These are phyloP conservation scores for Zygnema cylindricum DNA, from an alignment of 139 green algal species.

Conservation along the genomic window DNA sequence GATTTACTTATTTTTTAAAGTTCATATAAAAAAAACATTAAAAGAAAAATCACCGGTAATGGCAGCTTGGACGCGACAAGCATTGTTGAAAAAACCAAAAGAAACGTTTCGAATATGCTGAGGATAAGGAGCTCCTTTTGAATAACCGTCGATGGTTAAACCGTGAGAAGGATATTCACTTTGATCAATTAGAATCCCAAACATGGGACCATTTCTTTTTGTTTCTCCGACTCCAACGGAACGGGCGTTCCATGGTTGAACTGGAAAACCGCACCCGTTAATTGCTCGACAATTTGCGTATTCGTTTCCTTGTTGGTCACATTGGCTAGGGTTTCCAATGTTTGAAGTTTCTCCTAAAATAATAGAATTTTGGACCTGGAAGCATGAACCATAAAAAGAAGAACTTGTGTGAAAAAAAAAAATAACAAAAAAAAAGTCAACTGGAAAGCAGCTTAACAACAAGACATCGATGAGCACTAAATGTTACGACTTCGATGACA, in stretches of 20 bases:
- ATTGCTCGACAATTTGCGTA: slow-evolving; percentile 31
- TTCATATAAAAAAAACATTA: background rate
- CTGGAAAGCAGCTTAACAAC: no score
- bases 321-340: slow-evolving; percentile 34
- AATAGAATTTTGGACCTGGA: slow-evolving; percentile 34
- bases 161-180: slow-evolving; percentile 10
- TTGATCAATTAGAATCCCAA: slow-evolving; percentile 51
- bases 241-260: background rate
- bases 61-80: slow-evolving; percentile 4
- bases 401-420: background rate
- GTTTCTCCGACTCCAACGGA: slow-evolving; percentile 2
- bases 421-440: background rate
- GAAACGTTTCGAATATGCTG: slow-evolving; percentile 27
- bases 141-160: background rate
- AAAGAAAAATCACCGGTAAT: slow-evolving; percentile 31
- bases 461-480: no score
- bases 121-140: background rate
- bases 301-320: slow-evolving; percentile 22
- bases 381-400: background rate
- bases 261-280: background rate
- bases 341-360: slow-evolving; percentile 40
- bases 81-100: slow-evolving; percentile 32
- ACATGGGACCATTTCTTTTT: background rate
- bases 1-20: background rate
- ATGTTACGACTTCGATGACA: no score